These are phyloP conservation scores for Suillus subluteus DNA, from an alignment of 768 basidiomycete genomes.

Conservation along the genomic window DNA sequence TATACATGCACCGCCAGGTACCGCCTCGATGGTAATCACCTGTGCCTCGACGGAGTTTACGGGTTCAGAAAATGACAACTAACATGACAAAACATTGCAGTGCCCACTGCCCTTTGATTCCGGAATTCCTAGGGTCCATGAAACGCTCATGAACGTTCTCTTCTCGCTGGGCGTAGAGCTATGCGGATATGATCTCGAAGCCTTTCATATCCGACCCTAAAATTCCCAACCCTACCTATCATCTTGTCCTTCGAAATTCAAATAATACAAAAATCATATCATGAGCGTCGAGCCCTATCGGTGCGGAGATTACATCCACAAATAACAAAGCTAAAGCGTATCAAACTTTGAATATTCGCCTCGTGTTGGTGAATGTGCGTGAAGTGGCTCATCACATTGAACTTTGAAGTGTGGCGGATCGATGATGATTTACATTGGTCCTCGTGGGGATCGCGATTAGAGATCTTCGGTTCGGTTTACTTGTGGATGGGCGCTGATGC, in stretches of 20 bases:
- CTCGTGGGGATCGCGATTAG: conserved; percentile 2
- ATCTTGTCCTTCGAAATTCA: background rate
- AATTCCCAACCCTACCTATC: background rate
- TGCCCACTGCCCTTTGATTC: background rate
- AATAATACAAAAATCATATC: background rate
- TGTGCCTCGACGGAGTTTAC: conserved; percentile 4
- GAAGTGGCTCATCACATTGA: background rate
- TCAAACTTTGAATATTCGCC: conserved; percentile 5
- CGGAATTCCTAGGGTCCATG: background rate
- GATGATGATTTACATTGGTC: conserved; percentile 3
- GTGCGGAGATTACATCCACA: background rate
- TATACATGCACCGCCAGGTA: background rate
- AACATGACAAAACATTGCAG: background rate
- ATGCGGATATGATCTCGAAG: background rate
- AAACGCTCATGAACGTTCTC: background rate
- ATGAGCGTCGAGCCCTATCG: background rate
- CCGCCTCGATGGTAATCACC: background rate
- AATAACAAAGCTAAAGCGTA: background rate
- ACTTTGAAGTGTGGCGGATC: background rate
- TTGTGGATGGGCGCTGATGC: background rate
- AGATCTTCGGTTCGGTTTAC: background rate
- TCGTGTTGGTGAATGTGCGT: background rate
- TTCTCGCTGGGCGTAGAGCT: background rate
- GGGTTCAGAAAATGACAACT: background rate
- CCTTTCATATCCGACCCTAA: background rate